These are phyloP conservation scores for Coemansia sp. DNA, from an alignment of 192 early-diverging fungal genomes.

Conservation along the genomic window DNA sequence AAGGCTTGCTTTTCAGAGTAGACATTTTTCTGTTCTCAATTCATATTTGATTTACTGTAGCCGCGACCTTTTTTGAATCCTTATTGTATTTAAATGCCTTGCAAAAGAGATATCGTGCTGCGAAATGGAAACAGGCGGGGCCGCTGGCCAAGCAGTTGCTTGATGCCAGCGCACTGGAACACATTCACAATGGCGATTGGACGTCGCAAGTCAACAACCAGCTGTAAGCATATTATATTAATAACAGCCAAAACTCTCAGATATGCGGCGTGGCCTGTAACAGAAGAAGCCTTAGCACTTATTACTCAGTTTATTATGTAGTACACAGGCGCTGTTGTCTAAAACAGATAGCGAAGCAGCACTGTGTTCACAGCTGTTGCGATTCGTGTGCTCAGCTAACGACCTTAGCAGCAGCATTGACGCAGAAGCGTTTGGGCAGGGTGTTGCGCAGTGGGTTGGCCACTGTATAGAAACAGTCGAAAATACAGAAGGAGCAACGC, in stretches of 20 bases:
- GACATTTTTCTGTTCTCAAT: background rate
- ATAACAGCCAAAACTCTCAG: no score
- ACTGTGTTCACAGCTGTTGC: slow-evolving; percentile 41
- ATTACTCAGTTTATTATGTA: slow-evolving; percentile 8
- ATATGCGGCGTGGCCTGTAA: background rate
- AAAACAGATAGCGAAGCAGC: slow-evolving; percentile 13
- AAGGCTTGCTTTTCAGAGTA: no score
- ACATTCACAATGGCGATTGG: slow-evolving; percentile 39
- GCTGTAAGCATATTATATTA: slow-evolving; percentile 23
- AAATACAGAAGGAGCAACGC: slow-evolving; percentile 16
- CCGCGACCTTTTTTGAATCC: background rate
- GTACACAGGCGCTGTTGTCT: slow-evolving; percentile 33
- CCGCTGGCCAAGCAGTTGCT: slow-evolving; percentile 12
- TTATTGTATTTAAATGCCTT: no score
- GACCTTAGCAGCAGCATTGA: background rate
- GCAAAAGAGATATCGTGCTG: background rate
- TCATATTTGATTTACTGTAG: slow-evolving; percentile 1
- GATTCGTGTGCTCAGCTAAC: slow-evolving; percentile 11
- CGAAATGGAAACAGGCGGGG: slow-evolving; percentile 7
- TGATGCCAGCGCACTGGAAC: slow-evolving; percentile 26
- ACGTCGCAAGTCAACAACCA: slow-evolving; percentile 33
- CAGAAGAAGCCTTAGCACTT: background rate
- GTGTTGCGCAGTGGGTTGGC: slow-evolving; percentile 27
- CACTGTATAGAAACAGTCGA: slow-evolving; percentile 23
- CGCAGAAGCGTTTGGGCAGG: slow-evolving; percentile 18